Conservation (phyloP, 2,329 filamentous ascomycete genomes). For the Lithohypha guttulata region DNA sequence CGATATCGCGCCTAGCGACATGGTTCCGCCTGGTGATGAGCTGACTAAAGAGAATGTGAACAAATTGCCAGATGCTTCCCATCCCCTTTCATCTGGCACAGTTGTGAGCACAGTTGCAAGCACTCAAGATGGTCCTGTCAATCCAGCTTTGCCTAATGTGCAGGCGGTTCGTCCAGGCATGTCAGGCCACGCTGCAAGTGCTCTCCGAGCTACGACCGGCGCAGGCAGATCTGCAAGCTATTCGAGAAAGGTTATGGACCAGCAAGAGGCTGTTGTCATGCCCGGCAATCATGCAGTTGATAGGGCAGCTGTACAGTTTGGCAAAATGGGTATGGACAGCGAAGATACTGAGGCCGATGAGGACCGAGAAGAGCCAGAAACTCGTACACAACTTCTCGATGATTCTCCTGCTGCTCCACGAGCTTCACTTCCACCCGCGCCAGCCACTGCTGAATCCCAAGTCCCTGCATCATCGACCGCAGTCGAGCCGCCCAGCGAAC, state of each 20-base stretch:
- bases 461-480: constrained; percentile 26
- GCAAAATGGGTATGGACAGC: constrained; percentile 81
- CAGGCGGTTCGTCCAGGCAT: constrained; percentile 47
- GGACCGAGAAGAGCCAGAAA: constrained; percentile 90
- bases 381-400: constrained; percentile 80
- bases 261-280: constrained; percentile 97
- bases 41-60: constrained; percentile 89
- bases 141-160: constrained; percentile 45
- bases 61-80: constrained; percentile 71
- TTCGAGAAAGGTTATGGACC: constrained; percentile 78
- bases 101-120: constrained; percentile 82
- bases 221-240: constrained; percentile 62
- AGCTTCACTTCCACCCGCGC: constrained; percentile 66
- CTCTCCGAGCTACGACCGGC: constrained; percentile 62
- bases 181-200: constrained; percentile 69
- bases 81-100: constrained; percentile 67
- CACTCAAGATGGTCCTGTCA: constrained; percentile 63
- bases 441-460: constrained; percentile 30
- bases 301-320: constrained; percentile 86
- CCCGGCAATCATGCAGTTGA: constrained; percentile 93
- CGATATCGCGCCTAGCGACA: constrained; percentile 16
- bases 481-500: constrained; percentile 10
- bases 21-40: constrained; percentile 66
- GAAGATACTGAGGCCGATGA: constrained; percentile 76
- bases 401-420: constrained; percentile 83